Evolutionary conservation across 2,329 filamentous ascomycete species (phyloP), one percentile per base, ranked within the genome.

Genomic region (Canariomyces notabilis): DNA sequence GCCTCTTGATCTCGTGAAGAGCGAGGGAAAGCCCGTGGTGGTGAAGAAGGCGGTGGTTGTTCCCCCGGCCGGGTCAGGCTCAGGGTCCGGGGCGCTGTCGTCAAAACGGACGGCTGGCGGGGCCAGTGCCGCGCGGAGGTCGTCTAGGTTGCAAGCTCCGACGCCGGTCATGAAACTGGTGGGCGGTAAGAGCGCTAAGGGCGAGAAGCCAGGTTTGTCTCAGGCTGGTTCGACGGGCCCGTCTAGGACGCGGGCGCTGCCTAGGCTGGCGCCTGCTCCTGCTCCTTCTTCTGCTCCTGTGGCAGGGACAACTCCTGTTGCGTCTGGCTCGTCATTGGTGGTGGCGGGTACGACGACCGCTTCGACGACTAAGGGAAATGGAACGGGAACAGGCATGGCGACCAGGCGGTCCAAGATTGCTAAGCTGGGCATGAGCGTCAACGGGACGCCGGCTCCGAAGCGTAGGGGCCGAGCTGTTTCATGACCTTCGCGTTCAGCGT

Each of bases 401-500:
- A 55, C 57, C 29, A 49, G 53, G 19, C 46, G 56, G 42, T 49
- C 52, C 14, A 44, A 51, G 42, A 49, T 60, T 42, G 50, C 54
- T 34, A 56, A 51, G 39, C 22, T 59, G 47, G 57, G 56, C 3
- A 59, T 60, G 58, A 51, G 54, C 5, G 55, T 42, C 4, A 59
- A 59, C 18, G 58, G 58, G 15, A 61, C 57, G 18, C 58, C 58
- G 14, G 57, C 56, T 16, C 56, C 58, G 14, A 61, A 59, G 46
- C 42, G 57, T 7, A 50, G 50, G 34, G 55, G 52, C 8, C 34
- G 46, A 36, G 23, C 42, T 22, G 48, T 40, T 21, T 20, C 39
- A 2, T 35, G n/a, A 20, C 15, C 34, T 31, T 32, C 34, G 26
- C 3, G 21, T 22, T 23, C 7, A 37, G 26, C 20, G 40, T n/a